Conservation (phyloP, 768 basidiomycete species). For the Pisolithus tinctorius region DNA sequence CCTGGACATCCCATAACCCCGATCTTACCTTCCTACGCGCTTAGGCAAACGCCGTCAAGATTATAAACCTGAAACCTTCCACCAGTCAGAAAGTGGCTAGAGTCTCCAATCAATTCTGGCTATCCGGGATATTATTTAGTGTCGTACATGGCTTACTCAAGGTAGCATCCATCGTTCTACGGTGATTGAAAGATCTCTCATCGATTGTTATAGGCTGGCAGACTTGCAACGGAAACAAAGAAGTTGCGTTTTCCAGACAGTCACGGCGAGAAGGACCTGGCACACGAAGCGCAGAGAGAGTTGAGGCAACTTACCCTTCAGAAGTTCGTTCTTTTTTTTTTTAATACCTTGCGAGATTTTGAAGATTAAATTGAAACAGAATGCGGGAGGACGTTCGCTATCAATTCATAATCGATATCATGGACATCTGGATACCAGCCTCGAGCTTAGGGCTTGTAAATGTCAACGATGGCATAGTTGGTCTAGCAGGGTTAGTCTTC, state of each 20-base stretch:
- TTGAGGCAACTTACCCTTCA: constrained; percentile 51
- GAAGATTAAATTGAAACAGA: constrained; percentile 17
- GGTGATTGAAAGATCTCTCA: neutral
- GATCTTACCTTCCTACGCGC: neutral
- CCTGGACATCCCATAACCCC: neutral
- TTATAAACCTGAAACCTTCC: constrained; percentile 54
- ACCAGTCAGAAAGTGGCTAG: constrained; percentile 55
- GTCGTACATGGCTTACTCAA: constrained; percentile 64
- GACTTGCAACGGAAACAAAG: constrained; percentile 56
- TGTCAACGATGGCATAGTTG: constrained; percentile 80
- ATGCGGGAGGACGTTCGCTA: constrained; percentile 59
- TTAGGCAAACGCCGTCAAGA: constrained; percentile 62
- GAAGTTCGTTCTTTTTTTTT: constrained; percentile 32
- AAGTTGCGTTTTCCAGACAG: constrained; percentile 38
- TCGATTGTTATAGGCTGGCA: constrained; percentile 37
- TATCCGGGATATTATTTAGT: constrained; percentile 79
- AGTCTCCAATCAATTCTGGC: constrained; percentile 79
- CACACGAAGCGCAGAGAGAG: constrained; percentile 59
- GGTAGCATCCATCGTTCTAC: constrained; percentile 30
- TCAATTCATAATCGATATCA: constrained; percentile 78
- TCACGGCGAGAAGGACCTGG: constrained; percentile 62
- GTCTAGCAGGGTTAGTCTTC: constrained; percentile 70
- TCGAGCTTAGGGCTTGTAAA: constrained; percentile 68
- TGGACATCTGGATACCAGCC: constrained; percentile 90
- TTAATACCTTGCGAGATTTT: neutral